Percentiles rank a stretch among this genome's conserved stretches.
Conservation (phyloP, 805 yeast genomes). For the Saturnispora gosingensis region DNA sequence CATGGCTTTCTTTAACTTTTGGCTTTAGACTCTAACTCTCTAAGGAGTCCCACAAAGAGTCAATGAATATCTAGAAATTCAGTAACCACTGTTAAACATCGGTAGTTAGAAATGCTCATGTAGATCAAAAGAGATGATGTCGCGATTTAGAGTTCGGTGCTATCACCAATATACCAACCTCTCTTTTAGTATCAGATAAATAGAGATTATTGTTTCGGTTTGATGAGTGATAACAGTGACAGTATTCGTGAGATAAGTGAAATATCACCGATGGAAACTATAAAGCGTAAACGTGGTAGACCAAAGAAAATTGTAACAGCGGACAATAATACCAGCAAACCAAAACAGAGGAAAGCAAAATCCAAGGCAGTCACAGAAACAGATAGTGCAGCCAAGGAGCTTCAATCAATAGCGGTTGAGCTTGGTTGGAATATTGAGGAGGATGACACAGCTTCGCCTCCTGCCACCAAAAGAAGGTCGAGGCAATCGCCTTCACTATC, state of each 20-base stretch:
- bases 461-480: background rate
- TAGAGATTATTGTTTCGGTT: too few species aligned
- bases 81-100: too few species aligned
- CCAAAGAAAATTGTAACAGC: background rate
- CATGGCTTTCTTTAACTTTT: too few species aligned
- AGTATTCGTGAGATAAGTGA: background rate
- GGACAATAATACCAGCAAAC: background rate
- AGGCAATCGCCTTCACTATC: background rate
- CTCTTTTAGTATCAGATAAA: background rate
- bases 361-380: background rate
- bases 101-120: background rate
- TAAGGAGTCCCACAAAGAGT: too few species aligned
- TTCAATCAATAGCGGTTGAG: background rate
- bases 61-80: too few species aligned
- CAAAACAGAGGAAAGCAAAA: background rate
- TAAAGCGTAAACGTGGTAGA: constrained; percentile 4
- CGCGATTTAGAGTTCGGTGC: background rate
- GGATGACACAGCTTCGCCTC: background rate
- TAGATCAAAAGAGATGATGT: background rate
- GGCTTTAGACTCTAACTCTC: too few species aligned
- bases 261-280: background rate
- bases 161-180: background rate
- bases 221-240: background rate
- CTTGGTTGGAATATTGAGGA: background rate
- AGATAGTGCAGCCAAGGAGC: background rate